Evolutionary conservation across 129 eudicot genomes (phyloP).

Genomic region (Arctium lappa): DNA sequence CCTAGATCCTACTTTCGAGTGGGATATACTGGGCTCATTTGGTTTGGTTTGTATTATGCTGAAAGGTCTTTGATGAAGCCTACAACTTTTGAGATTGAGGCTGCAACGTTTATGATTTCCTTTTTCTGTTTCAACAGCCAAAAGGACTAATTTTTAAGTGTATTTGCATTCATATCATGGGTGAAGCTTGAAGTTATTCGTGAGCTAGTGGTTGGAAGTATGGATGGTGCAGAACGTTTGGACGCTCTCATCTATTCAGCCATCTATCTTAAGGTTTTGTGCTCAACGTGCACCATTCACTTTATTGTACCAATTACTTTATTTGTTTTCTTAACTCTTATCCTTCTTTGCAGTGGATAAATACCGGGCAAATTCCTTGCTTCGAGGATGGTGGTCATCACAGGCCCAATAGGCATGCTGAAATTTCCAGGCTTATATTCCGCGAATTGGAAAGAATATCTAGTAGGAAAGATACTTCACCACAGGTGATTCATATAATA

Average conservation of each 20-base stretch:
- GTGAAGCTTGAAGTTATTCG: slow-evolving; percentile 90
- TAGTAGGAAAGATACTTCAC: slow-evolving; percentile 69
- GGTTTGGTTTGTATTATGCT: not conserved
- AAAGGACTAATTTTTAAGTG: not conserved
- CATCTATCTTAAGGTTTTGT: slow-evolving; percentile 83
- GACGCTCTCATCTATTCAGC: slow-evolving; percentile 90
- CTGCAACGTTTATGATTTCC: not conserved
- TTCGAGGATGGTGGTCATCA: slow-evolving; percentile 97
- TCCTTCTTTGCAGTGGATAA: slow-evolving; percentile 75
- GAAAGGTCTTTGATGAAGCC: not conserved
- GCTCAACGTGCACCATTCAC: not conserved
- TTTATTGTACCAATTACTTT: not conserved
- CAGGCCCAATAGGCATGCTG: slow-evolving; percentile 94
- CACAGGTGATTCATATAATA: slow-evolving; percentile 47
- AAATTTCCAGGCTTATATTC: slow-evolving; percentile 89
- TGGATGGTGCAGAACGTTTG: slow-evolving; percentile 63
- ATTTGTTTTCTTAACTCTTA: not conserved
- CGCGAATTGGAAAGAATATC: slow-evolving; percentile 82
- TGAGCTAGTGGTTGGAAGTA: slow-evolving; percentile 66
- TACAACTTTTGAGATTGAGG: not conserved
- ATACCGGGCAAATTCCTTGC: slow-evolving; percentile 95
- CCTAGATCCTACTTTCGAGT: no score
- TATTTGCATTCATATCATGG: slow-evolving; percentile 16
- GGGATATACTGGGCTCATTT: not conserved
- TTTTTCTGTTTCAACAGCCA: not conserved